Conservation (phyloP, 306 rosid species). For the Herpetospermum pedunculosum region DNA sequence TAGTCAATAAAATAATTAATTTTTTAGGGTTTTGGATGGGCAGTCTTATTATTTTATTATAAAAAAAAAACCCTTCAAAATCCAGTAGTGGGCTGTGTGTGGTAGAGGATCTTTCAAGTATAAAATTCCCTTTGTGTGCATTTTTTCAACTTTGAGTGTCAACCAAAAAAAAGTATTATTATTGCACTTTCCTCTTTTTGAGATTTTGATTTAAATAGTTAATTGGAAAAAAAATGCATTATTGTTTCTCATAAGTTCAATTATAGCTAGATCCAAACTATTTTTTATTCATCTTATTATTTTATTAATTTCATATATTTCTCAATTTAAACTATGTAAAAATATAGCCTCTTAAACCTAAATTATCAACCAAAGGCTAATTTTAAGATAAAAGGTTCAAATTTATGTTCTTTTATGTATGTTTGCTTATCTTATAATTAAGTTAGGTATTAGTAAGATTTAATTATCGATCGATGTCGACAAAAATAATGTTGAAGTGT, state of each 20-base stretch:
- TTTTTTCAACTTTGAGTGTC: background rate
- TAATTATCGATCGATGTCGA: too few relatives aligned
- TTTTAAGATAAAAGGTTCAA: too few relatives aligned
- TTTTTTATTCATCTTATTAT: background rate
- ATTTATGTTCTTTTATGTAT: too few relatives aligned
- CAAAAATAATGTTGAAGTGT: too few relatives aligned
- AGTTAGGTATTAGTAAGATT: too few relatives aligned
- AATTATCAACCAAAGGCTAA: too few relatives aligned
- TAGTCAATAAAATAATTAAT: background rate
- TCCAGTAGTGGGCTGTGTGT: background rate
- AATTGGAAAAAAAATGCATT: background rate
- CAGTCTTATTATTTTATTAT: background rate
- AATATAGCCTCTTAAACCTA: too few relatives aligned
- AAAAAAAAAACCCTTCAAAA: background rate
- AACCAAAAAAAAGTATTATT: background rate
- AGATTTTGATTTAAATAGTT: background rate
- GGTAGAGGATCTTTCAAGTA: background rate
- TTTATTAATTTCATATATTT: too few relatives aligned
- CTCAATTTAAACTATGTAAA: too few relatives aligned
- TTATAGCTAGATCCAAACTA: background rate
- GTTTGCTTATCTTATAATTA: too few relatives aligned
- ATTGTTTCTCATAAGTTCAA: background rate
- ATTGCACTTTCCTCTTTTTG: background rate
- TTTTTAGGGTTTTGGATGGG: background rate
- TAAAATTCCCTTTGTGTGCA: background rate